Evolutionary conservation across 495 filamentous ascomycete genomes (phyloP).

Genomic region (Hyphodiscus hymeniophilus): DNA sequence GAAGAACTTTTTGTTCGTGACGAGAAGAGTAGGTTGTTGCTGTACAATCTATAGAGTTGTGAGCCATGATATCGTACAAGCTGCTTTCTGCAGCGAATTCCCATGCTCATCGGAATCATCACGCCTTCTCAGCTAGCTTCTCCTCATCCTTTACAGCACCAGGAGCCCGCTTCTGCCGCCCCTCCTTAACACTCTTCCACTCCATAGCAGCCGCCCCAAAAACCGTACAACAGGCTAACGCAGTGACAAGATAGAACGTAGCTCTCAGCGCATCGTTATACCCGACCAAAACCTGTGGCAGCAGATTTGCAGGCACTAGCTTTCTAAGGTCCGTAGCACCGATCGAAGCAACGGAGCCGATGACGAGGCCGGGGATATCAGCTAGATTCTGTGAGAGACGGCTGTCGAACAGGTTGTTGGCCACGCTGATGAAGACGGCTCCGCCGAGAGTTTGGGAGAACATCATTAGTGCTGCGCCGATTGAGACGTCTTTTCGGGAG

Average conservation of each 20-base stretch:
- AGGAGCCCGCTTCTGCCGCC: too few species aligned
- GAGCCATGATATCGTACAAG: too few species aligned
- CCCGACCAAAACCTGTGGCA: constrained; percentile 44
- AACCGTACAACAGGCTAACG: constrained; percentile 47
- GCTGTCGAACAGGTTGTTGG: constrained; percentile 30
- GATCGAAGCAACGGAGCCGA: constrained; percentile 24
- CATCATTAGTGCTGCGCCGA: constrained; percentile 47
- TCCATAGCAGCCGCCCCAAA: constrained; percentile 53
- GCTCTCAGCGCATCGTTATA: constrained; percentile 61
- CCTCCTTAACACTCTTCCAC: constrained; percentile 68
- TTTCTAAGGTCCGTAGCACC: constrained; percentile 61
- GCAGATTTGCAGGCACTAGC: constrained; percentile 33
- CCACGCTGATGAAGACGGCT: constrained; percentile 49
- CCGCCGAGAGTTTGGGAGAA: constrained; percentile 51
- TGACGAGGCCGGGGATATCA: constrained; percentile 17
- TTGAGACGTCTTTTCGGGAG: constrained; percentile 38
- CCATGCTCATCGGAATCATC: too few species aligned
- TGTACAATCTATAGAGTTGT: too few species aligned
- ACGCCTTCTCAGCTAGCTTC: too few species aligned
- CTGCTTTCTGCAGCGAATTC: too few species aligned
- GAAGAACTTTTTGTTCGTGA: too few species aligned
- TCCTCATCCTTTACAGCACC: too few species aligned
- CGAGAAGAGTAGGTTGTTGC: too few species aligned
- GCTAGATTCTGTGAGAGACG: constrained; percentile 12
- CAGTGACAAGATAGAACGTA: constrained; percentile 51